Conservation (phyloP, 192 early-diverging fungal genomes). For the Gigaspora rosea region DNA sequence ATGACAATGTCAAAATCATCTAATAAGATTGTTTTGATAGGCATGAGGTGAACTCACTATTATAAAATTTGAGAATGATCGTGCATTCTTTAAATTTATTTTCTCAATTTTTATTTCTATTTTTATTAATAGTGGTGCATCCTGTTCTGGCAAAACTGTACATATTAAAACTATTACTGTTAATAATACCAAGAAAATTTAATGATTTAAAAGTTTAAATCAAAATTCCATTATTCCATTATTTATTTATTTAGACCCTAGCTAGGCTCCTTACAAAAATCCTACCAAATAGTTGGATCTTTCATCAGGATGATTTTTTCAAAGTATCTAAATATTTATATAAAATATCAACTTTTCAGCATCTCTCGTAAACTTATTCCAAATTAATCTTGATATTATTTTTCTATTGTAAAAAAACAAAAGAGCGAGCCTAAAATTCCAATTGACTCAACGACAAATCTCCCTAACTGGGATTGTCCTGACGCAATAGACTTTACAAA, state of each 20-base stretch:
- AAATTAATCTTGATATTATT: background rate
- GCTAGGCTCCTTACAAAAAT: constrained; percentile 57
- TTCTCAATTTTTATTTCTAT: constrained; percentile 30
- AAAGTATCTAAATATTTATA: constrained; percentile 34
- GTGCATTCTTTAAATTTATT: background rate
- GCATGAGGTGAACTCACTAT: constrained; percentile 1
- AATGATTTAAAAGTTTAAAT: background rate
- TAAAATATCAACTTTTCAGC: background rate
- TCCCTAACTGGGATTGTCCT: constrained; percentile 82
- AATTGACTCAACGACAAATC: constrained; percentile 50
- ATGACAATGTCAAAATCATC: background rate
- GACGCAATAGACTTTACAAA: constrained; percentile 60
- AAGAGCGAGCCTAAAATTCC: constrained; percentile 67
- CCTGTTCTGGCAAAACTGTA: constrained; percentile 74
- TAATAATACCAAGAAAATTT: background rate
- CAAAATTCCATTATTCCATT: background rate
- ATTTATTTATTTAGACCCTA: constrained; percentile 46
- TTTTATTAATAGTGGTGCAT: constrained; percentile 59
- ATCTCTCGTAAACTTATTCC: background rate
- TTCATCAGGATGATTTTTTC: constrained; percentile 82
- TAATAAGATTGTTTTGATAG: constrained; percentile 10
- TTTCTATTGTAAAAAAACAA: background rate
- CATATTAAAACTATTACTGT: constrained; percentile 1
- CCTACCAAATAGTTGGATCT: constrained; percentile 57
- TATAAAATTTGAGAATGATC: background rate